phyloP scores from a whole-genome alignment of 306 rosid species.

The Medicago arabica region DNA sequence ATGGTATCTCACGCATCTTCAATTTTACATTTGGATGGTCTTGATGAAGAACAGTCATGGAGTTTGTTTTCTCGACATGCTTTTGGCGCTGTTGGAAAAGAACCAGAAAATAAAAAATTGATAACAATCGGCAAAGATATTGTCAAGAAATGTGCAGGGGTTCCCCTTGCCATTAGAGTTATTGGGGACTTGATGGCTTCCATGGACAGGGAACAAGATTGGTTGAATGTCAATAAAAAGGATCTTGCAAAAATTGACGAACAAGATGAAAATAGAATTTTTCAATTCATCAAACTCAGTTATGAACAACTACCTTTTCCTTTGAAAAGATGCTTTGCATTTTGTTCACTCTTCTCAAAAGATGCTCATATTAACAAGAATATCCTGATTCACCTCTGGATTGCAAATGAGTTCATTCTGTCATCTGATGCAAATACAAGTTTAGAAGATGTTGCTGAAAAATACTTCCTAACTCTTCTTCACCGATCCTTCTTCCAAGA shows the following conservation, averaged over 20 bases:
- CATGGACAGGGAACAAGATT: not conserved
- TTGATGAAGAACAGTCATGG: no score
- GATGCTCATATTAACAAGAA: rapidly evolving
- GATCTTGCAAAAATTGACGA: not conserved
- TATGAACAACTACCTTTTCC: not conserved
- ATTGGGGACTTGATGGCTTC: not conserved
- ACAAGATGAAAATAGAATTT: not conserved
- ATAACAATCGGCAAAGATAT: no score
- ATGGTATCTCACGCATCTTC: no score
- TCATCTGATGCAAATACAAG: not conserved
- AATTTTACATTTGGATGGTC: no score
- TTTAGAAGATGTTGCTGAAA: slow-evolving; percentile 1
- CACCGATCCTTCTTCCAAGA: slow-evolving; percentile 4
- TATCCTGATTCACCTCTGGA: slow-evolving; percentile 29
- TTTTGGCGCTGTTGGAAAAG: no score
- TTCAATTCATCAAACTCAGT: not conserved
- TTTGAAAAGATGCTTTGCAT: not conserved
- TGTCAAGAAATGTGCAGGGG: no score
- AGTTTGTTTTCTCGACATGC: no score
- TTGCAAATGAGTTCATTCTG: slow-evolving; percentile 27
- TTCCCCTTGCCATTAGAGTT: no score
- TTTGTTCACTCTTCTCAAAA: slow-evolving; percentile 34
- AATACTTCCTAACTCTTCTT: slow-evolving; percentile 3
- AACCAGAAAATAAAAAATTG: no score
- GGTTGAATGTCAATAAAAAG: not conserved